Percentiles rank a stretch among this genome's conserved stretches.
Conservation (phyloP, 768 basidiomycete genomes). For the Boletus pseudo-olivaceus region DNA sequence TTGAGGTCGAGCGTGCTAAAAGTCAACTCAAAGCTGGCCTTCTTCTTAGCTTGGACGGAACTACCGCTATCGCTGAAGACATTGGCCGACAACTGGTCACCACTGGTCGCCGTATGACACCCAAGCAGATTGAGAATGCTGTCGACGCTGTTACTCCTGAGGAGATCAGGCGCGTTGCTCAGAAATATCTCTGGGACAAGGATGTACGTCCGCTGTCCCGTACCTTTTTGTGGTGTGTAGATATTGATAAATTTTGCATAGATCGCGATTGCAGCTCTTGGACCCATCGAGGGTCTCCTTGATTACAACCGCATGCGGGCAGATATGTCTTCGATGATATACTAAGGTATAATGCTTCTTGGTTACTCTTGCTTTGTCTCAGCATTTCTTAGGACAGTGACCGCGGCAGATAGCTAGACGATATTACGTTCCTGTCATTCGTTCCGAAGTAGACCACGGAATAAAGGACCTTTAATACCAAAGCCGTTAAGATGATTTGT, state of each 20-base stretch:
- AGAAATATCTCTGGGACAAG: constrained; percentile 97
- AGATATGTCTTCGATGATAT: constrained; percentile 78
- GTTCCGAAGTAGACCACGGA: constrained; percentile 20
- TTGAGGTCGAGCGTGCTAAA: constrained; percentile 96
- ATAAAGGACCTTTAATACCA: constrained; percentile 16
- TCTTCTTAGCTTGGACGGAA: constrained; percentile 89
- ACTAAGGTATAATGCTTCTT: constrained; percentile 37
- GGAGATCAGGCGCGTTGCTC: constrained; percentile 91
- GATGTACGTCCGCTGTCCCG: constrained; percentile 55
- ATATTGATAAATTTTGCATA: constrained; percentile 26
- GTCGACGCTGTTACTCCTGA: constrained; percentile 84
- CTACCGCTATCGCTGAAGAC: constrained; percentile 95
- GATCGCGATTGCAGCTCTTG: constrained; percentile 86
- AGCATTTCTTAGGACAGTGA: neutral
- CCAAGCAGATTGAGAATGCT: constrained; percentile 89
- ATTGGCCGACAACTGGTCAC: constrained; percentile 98
- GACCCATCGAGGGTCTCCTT: constrained; percentile 85
- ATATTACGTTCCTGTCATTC: constrained; percentile 15
- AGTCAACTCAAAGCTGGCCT: constrained; percentile 96
- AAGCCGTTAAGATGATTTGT: neutral
- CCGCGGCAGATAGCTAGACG: constrained; percentile 18
- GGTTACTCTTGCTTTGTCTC: neutral
- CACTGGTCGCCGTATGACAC: constrained; percentile 83
- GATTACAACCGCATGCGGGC: constrained; percentile 90
- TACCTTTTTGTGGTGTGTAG: constrained; percentile 1